phyloP scores from a whole-genome alignment of 1,284 basidiomycete species.

The Boletus mariae region DNA sequence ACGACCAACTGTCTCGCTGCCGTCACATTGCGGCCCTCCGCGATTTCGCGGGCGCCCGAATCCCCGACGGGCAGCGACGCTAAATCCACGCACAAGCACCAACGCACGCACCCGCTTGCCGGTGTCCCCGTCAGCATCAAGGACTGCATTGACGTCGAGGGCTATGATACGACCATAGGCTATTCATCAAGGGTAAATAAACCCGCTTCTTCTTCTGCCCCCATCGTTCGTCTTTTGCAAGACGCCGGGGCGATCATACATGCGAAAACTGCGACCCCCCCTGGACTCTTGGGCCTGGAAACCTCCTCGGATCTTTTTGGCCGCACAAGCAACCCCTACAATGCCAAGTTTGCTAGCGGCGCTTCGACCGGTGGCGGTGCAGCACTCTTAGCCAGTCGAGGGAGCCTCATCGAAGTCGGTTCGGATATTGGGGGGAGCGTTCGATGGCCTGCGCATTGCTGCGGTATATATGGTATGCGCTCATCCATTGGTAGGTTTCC shows the following conservation, averaged over 20 bases:
- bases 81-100: not conserved
- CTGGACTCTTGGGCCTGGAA: conserved; percentile 54
- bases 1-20: conserved; percentile 33
- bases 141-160: conserved; percentile 38
- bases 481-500: conserved; percentile 42
- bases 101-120: conserved; percentile 16
- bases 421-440: conserved; percentile 48
- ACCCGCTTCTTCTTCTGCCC: conserved; percentile 35
- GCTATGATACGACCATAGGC: conserved; percentile 48
- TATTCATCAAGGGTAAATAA: conserved; percentile 42
- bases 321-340: conserved; percentile 45
- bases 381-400: conserved; percentile 43
- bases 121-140: conserved; percentile 34
- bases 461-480: conserved; percentile 52
- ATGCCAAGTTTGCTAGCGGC: conserved; percentile 38
- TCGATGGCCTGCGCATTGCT: conserved; percentile 52
- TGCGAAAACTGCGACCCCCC: conserved; percentile 49
- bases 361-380: conserved; percentile 50
- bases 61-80: conserved; percentile 1
- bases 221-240: conserved; percentile 43
- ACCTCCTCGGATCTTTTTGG: conserved; percentile 55
- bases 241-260: conserved; percentile 49
- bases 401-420: conserved; percentile 47
- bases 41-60: not conserved
- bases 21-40: conserved; percentile 14